Evolutionary conservation across 805 yeast species (phyloP).

Genomic region (Candida boidinii): DNA sequence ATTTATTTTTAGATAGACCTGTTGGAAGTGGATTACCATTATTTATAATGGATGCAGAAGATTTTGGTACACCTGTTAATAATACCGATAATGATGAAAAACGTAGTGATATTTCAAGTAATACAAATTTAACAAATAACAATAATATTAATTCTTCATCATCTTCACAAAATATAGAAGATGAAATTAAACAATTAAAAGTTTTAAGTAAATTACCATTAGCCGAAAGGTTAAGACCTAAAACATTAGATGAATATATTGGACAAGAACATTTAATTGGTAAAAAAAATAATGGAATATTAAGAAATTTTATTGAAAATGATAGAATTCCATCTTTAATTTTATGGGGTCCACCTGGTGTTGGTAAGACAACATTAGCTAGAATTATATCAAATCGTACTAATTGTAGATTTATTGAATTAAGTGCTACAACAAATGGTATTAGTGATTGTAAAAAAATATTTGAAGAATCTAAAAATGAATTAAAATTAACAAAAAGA

Average conservation of each 20-base stretch:
- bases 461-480: conserved; percentile 40
- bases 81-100: no score
- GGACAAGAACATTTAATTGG: conserved; percentile 83
- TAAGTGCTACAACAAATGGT: conserved; percentile 77
- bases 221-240: conserved; percentile 82
- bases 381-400: conserved; percentile 48
- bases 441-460: conserved; percentile 57
- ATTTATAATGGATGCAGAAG: no score
- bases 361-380: conserved; percentile 79
- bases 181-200: conserved; percentile 11
- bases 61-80: no score
- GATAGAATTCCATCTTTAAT: conserved; percentile 79
- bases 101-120: no score
- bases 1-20: no score
- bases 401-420: conserved; percentile 57
- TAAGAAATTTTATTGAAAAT: conserved; percentile 54
- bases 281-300: conserved; percentile 49
- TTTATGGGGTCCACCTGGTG: conserved; percentile 95
- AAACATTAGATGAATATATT: conserved; percentile 53
- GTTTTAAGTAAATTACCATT: conserved; percentile 37
- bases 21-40: no score
- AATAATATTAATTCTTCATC: no score
- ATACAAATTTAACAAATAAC: no score
- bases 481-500: conserved; percentile 38
- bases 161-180: no score